phyloP scores from a whole-genome alignment of 805 yeast genomes.

The Lipomyces yamadae region DNA sequence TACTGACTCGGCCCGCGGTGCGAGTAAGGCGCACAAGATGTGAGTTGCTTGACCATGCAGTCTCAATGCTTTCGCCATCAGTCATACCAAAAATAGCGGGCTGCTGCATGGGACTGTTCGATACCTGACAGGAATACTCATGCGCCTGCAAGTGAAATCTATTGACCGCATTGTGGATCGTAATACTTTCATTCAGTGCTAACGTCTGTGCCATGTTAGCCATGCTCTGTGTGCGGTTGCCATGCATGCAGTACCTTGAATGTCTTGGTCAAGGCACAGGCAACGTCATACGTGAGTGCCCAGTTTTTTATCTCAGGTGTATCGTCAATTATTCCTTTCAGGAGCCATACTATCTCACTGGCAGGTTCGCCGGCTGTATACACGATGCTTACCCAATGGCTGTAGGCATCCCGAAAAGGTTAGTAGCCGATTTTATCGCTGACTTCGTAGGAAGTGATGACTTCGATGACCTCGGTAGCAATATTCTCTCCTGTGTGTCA shows the following conservation, averaged over 20 bases:
- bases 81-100: neutral
- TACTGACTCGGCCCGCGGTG: neutral
- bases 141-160: neutral
- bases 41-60: neutral
- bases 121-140: neutral
- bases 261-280: neutral
- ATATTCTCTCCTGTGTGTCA: too few species aligned
- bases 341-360: neutral
- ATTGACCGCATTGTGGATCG: neutral
- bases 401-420: too few species aligned
- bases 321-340: neutral
- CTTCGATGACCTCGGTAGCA: too few species aligned
- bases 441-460: neutral
- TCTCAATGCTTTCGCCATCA: neutral
- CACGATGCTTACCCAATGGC: too few species aligned
- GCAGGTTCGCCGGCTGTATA: neutral
- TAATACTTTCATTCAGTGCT: neutral
- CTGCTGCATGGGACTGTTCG: neutral
- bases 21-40: neutral
- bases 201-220: neutral
- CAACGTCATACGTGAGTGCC: neutral
- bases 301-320: neutral
- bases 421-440: constrained; percentile 8
- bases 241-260: neutral
- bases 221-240: neutral